These are phyloP conservation scores for Myxozyma neglecta DNA, from an alignment of 805 yeast species.

Conservation along the genomic window DNA sequence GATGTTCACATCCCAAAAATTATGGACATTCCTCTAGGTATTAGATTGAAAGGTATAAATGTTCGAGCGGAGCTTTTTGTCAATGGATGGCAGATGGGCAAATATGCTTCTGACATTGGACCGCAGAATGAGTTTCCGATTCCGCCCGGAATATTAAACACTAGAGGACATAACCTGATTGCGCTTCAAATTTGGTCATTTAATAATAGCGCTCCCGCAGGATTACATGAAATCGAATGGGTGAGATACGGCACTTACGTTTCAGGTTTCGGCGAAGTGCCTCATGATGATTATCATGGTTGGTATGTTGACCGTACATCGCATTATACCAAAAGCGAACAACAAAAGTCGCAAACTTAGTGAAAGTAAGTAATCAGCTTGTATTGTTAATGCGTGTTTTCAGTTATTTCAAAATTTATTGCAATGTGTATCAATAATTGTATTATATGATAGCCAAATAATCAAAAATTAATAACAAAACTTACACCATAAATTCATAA, in stretches of 20 bases:
- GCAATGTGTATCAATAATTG: not conserved
- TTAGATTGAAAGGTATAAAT: constrained; percentile 12
- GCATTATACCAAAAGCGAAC: not conserved
- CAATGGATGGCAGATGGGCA: constrained; percentile 28
- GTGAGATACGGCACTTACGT: constrained; percentile 11
- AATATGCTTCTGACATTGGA: constrained; percentile 20
- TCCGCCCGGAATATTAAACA: constrained; percentile 23
- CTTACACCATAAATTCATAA: too few species aligned
- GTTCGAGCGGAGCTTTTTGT: constrained; percentile 25
- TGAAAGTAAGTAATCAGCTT: not conserved
- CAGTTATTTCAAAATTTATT: not conserved
- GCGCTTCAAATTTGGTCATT: constrained; percentile 22
- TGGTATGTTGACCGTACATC: constrained; percentile 14
- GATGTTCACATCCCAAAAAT: constrained; percentile 8
- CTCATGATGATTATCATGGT: constrained; percentile 21
- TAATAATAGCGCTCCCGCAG: constrained; percentile 11
- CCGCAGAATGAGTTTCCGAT: constrained; percentile 27
- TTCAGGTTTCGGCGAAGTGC: constrained; percentile 14
- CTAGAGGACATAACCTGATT: constrained; percentile 13
- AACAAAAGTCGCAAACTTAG: not conserved
- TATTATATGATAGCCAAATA: not conserved
- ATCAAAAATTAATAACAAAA: too few species aligned
- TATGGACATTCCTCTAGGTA: constrained; percentile 20
- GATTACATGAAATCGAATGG: constrained; percentile 19
- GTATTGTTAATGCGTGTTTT: not conserved